Evolutionary conservation across 306 rosid species (phyloP).

Genomic region (Coriaria nepalensis): DNA sequence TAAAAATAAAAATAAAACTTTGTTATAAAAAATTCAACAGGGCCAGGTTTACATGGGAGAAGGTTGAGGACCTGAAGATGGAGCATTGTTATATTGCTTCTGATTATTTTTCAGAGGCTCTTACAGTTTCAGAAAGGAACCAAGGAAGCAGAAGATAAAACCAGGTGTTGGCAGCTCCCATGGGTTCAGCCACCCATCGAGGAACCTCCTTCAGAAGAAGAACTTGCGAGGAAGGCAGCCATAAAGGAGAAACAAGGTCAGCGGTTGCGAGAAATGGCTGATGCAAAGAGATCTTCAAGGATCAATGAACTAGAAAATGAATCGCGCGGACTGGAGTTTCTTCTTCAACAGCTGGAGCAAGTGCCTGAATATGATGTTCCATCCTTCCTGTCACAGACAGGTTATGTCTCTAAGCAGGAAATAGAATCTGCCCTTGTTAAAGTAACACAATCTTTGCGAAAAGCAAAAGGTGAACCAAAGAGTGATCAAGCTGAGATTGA

Average conservation of each 20-base stretch:
- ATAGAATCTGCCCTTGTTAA: slow-evolving; percentile 66
- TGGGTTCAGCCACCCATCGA: slow-evolving; percentile 92
- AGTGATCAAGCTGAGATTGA: slow-evolving; percentile 61
- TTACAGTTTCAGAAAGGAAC: slow-evolving; percentile 62
- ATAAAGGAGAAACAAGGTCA: slow-evolving; percentile 88
- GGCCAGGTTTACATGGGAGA: slow-evolving; percentile 91
- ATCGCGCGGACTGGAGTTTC: slow-evolving; percentile 72
- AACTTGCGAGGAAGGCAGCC: slow-evolving; percentile 97
- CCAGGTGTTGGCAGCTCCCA: slow-evolving; percentile 93
- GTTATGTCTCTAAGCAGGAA: slow-evolving; percentile 78
- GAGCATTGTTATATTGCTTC: slow-evolving; percentile 81
- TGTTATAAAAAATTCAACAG: slow-evolving; percentile 26
- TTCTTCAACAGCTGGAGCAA: slow-evolving; percentile 65
- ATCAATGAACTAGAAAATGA: slow-evolving; percentile 93
- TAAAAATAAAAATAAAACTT: not conserved
- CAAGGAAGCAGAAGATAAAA: slow-evolving; percentile 77
- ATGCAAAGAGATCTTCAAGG: slow-evolving; percentile 80
- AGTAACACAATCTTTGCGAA: slow-evolving; percentile 64
- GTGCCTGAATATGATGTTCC: slow-evolving; percentile 48
- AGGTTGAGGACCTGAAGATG: slow-evolving; percentile 93
- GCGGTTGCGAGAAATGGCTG: slow-evolving; percentile 96
- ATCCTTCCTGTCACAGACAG: slow-evolving; percentile 69
- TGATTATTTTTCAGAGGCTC: slow-evolving; percentile 64
- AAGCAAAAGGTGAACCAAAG: slow-evolving; percentile 81
- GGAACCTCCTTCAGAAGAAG: slow-evolving; percentile 95